Evolutionary conservation across 257 asterid genomes (phyloP), one percentile per base, ranked within the genome.

Genomic region (Solanum chiquidenum): DNA sequence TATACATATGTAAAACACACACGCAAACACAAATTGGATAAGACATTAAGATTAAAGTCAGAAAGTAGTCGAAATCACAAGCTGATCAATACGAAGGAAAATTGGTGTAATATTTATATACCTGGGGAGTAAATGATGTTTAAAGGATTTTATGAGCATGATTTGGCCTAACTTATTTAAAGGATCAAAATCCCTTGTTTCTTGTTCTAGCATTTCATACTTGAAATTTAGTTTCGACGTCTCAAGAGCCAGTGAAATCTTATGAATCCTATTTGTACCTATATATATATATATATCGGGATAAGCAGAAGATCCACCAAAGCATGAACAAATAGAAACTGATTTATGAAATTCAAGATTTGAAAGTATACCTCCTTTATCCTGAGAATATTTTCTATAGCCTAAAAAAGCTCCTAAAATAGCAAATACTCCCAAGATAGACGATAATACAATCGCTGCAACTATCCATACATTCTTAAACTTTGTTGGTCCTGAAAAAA

Each of bases 101-200:
- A 9, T 27, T 72, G 27, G 80, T 34, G 8, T 72, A 16, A 18
- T 16, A 6, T 11, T 29, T 31, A 9, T 12, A 25, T n/a, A 91
- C 93, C 91, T 86, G 93, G 37, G 90, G 89, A 31, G 74, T 49
- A 29, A 86, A 7, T 75, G 76, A 76, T 62, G 31, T 29, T 29
- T 29, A 29, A 29, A 29, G 31, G 31, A 29, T 29, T 29, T 29
- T 29, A 29, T 29, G 31, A 29, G 31, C 31, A 29, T 29, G 31
- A 29, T 29, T 58, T 89, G 89, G 5, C 91, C 91, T 14, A 89
- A 82, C 79, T 76, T 89, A 74, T 89, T 89, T 35, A 64, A 77
- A 0, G 88, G 88, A 75, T 75, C 86, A 16, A 89, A 89, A 1
- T 60, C 60, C 2, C 77, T 84, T 18, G 91, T 87, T 34, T 87